A percentile compares a stretch with the other conserved stretches of the same genome.
Evolutionary conservation across 768 basidiomycete genomes (phyloP).

Genomic region (Psilocybe tampanensis): DNA sequence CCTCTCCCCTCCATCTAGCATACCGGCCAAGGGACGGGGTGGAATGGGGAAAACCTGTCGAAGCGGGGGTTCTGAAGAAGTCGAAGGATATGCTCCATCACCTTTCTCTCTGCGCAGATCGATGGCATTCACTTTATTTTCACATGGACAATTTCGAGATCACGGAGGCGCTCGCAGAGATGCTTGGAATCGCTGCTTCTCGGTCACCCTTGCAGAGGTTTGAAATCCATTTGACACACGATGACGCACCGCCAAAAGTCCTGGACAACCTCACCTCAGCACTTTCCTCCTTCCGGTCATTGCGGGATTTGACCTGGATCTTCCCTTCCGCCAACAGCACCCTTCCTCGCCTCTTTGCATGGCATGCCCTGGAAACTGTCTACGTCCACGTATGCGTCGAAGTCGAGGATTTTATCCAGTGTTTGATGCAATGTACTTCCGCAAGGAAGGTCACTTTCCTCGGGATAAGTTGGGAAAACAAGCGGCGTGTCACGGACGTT

Average conservation of each 20-base stretch:
- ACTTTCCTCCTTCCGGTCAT: background rate
- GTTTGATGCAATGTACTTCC: background rate
- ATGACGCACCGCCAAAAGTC: background rate
- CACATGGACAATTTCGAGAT: background rate
- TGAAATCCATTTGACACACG: background rate
- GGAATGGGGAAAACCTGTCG: no score
- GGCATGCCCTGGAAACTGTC: background rate
- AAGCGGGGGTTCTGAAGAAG: no score
- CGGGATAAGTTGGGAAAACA: background rate
- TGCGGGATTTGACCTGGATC: background rate
- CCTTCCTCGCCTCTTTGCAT: background rate
- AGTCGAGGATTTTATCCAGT: background rate
- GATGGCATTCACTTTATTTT: background rate
- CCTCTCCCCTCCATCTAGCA: background rate
- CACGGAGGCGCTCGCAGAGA: background rate
- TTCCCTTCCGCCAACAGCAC: background rate
- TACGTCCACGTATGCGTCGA: background rate
- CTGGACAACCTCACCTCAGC: background rate
- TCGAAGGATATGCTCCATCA: background rate
- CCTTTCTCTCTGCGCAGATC: background rate
- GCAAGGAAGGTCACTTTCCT: background rate
- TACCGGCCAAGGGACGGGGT: background rate
- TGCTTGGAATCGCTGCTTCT: background rate
- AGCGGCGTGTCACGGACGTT: background rate
- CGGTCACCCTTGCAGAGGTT: background rate